These are phyloP conservation scores for Camelina laxa DNA, from an alignment of 345 rosid genomes.

Conservation along the genomic window DNA sequence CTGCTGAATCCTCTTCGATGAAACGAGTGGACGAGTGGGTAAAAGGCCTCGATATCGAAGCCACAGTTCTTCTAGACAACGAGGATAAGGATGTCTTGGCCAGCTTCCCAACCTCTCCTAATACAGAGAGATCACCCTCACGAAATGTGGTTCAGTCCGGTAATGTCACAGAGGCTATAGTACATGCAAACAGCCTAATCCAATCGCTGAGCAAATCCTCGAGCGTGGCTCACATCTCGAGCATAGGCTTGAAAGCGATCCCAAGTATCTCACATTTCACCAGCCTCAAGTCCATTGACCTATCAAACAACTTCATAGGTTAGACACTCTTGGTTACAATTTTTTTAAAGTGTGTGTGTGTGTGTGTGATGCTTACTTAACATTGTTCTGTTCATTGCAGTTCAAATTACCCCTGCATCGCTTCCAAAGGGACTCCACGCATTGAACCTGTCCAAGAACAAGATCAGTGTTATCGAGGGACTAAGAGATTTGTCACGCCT, in stretches of 20 bases:
- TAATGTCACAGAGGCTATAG: slow-evolving; percentile 63
- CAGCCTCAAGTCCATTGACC: slow-evolving; percentile 78
- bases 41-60: slow-evolving; percentile 56
- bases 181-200: slow-evolving; percentile 71
- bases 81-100: slow-evolving; percentile 44
- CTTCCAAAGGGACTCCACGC: slow-evolving; percentile 87
- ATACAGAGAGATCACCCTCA: slow-evolving; percentile 48
- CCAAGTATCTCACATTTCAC: slow-evolving; percentile 73
- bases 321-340: slow-evolving; percentile 27
- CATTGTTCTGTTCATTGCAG: slow-evolving; percentile 51
- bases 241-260: slow-evolving; percentile 77
- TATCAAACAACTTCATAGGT: slow-evolving; percentile 88
- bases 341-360: neutral
- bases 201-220: slow-evolving; percentile 85
- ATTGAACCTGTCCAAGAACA: slow-evolving; percentile 82
- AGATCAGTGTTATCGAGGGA: slow-evolving; percentile 78
- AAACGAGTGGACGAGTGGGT: slow-evolving; percentile 89
- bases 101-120: slow-evolving; percentile 60
- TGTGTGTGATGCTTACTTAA: slow-evolving; percentile 11
- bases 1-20: slow-evolving; percentile 64
- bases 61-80: slow-evolving; percentile 39
- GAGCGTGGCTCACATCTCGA: slow-evolving; percentile 77
- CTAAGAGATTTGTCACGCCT: slow-evolving; percentile 78
- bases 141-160: slow-evolving; percentile 41
- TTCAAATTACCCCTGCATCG: slow-evolving; percentile 66